A percentile compares a stretch with the other conserved stretches of the same genome.
phyloP scores from a whole-genome alignment of 345 rosid genomes.

The Syzygium aromaticum region DNA sequence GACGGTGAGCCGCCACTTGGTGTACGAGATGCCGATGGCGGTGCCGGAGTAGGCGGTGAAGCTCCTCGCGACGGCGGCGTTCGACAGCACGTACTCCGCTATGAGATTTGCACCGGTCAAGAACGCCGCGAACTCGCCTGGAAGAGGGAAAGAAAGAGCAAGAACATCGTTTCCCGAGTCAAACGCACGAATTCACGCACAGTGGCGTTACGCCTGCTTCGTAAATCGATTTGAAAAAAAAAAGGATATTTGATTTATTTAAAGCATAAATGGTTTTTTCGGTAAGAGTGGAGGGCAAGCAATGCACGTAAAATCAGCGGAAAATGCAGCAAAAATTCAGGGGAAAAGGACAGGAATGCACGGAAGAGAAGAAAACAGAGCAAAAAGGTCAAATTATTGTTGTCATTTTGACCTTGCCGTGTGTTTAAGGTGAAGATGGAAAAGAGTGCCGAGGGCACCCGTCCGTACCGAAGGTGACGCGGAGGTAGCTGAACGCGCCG shows the following conservation, averaged over 20 bases:
- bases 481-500: slow-evolving; percentile 91
- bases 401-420: neutral
- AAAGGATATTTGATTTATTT: neutral
- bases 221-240: neutral
- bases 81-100: slow-evolving; percentile 85
- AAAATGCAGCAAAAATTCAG: neutral
- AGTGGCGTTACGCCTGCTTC: neutral
- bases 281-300: neutral
- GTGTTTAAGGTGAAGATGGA: neutral
- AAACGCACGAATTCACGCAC: neutral
- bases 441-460: neutral
- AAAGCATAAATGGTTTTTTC: neutral
- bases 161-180: no score
- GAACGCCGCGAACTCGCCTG: slow-evolving; percentile 87
- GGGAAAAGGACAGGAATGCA: neutral
- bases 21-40: slow-evolving; percentile 62
- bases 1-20: slow-evolving; percentile 55
- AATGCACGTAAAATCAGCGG: neutral
- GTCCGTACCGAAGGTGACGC: slow-evolving; percentile 67
- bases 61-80: slow-evolving; percentile 86
- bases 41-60: slow-evolving; percentile 66
- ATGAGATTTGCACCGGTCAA: slow-evolving; percentile 83
- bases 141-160: neutral
- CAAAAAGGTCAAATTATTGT: neutral
- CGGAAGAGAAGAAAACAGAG: neutral